Percentiles rank a stretch among this genome's conserved stretches.
Conservation (phyloP, 2,329 filamentous ascomycete species). For the Pseudonectria foliicola region DNA sequence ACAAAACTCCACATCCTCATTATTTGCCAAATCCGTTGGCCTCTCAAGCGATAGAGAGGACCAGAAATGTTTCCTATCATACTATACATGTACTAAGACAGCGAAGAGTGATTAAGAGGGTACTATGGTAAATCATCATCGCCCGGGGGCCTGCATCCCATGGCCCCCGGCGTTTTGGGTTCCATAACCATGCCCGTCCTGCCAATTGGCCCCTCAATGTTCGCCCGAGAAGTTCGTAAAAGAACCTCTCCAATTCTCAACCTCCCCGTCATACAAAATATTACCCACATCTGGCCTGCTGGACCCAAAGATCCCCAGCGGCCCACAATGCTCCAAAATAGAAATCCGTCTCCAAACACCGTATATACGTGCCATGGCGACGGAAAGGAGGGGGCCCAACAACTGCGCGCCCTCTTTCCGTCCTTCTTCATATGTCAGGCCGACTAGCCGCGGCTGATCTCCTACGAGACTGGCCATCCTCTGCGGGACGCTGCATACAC, state of each 20-base stretch:
- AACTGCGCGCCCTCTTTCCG: no score
- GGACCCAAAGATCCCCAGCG: no score
- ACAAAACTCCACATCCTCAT: not conserved
- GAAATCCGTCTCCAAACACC: no score
- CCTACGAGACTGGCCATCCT: no score
- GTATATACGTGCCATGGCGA: no score
- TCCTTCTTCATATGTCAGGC: no score
- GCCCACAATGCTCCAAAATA: no score
- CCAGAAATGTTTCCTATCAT: conserved; percentile 18
- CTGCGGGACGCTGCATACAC: not conserved
- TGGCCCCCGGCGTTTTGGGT: conserved; percentile 19
- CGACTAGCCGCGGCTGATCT: not conserved
- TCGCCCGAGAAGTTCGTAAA: conserved; percentile 23
- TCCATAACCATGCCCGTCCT: conserved; percentile 23
- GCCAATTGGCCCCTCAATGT: conserved; percentile 20
- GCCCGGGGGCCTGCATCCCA: conserved; percentile 15
- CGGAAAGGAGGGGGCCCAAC: no score
- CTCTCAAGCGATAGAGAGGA: conserved; percentile 6
- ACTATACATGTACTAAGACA: conserved; percentile 12
- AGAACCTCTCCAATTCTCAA: conserved; percentile 25
- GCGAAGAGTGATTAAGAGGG: conserved; percentile 25
- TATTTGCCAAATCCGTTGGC: conserved; percentile 15
- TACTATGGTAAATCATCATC: conserved; percentile 23
- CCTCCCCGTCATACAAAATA: conserved; percentile 21
- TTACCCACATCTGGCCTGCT: conserved; percentile 8